Conservation (phyloP, 306 rosid genomes). For the Morella rubra region DNA sequence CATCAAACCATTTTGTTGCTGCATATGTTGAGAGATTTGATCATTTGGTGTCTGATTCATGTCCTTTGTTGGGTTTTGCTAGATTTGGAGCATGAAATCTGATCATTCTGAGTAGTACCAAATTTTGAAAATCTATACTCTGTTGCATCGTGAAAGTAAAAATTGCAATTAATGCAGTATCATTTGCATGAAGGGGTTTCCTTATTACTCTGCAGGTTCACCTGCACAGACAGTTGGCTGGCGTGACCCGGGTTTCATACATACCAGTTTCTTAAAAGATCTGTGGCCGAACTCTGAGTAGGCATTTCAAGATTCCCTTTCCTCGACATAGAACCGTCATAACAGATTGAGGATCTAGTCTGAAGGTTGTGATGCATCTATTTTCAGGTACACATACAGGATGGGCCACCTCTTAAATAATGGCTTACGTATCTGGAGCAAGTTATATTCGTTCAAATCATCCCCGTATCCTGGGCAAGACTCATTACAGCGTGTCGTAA, state of each 20-base stretch:
- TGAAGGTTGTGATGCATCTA: background rate
- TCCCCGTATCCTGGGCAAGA: constrained; percentile 55
- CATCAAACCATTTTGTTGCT: too few species aligned
- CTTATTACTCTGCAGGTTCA: constrained; percentile 29
- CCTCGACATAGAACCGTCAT: too few species aligned
- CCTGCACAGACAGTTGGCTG: constrained; percentile 54
- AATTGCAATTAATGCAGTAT: too few species aligned
- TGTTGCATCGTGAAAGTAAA: too few species aligned
- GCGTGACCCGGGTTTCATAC: constrained; percentile 57
- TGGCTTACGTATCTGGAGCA: constrained; percentile 35
- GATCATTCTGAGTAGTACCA: too few species aligned
- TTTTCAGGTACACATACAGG: constrained; percentile 34
- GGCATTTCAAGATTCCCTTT: too few species aligned
- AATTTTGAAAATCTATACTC: too few species aligned
- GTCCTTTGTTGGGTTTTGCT: too few species aligned
- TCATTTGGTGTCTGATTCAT: too few species aligned
- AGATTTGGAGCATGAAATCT: too few species aligned
- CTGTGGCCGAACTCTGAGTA: constrained; percentile 41
- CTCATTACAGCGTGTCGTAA: constrained; percentile 46
- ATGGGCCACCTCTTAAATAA: constrained; percentile 25
- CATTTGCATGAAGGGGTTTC: background rate
- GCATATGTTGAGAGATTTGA: too few species aligned
- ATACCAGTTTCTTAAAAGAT: constrained; percentile 44
- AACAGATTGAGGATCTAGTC: background rate
- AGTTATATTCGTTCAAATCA: constrained; percentile 40